Base-by-base conservation (phyloP, 2,329 filamentous ascomycete genomes). In the Aspergillus glaucus region DNA sequence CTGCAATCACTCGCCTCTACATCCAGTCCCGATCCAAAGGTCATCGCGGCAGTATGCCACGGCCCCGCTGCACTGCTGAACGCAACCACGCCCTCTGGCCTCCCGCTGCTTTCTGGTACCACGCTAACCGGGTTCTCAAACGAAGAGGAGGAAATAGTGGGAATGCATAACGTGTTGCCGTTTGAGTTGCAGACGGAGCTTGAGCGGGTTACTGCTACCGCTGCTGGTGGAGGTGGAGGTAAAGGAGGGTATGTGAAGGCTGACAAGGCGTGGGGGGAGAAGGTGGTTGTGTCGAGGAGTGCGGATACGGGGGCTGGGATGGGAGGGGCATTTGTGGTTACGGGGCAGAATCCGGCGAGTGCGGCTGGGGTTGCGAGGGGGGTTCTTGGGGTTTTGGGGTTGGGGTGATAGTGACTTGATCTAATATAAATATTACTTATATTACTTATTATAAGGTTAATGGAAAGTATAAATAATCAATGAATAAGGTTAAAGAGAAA, bases 21-120 rank as follows among this genome's bases (percentile, higher is more conserved):
- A 43, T 76, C 77, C 59, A 75, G 70, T 47, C 66, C 71, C 12
- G 63, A 67, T 0, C 68, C 65, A 45, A 77, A 76, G 53, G 64
- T 75, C 47, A 67, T 77, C 10, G 65, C 68, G 1, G 75, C 74
- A 1, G 73, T 77, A 51, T 76, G 75, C 61, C 75, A 78, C 56
- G 75, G 66, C 0, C 70, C 75, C 4, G 68, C 68, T 8, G 75
- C 70, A 0, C 59, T 77, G 15, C 65, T 71, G 21, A 68, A 77
- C 36, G 71, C 70, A 4, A 76, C 69, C 15, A 57, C 68, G 0
- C 62, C 68, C 3, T 69, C 73, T 21, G 74, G 73, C 7, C 65
- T 64, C 4, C 62, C 68, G n/a, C 55, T 77, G 2, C 59, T 76
- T 21, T 58, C 60, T 1, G 70, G 66, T 19, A 66, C 69, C 39